Conservation (phyloP, 306 rosid genomes). For the Cucurbita moschata region DNA sequence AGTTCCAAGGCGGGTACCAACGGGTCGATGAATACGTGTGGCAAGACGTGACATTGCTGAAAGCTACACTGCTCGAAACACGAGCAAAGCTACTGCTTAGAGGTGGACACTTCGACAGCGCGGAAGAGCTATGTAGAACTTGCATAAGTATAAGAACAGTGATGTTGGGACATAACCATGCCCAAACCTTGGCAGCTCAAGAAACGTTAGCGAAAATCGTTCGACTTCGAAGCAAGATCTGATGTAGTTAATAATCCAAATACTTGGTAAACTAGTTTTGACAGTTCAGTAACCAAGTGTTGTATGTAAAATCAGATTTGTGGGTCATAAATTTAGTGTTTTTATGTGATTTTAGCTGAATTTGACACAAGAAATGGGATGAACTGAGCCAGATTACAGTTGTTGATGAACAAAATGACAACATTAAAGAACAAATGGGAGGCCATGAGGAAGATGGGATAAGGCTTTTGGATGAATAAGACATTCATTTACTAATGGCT, state of each 20-base stretch:
- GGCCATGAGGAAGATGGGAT: not conserved
- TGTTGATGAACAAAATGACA: not conserved
- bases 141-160: slow-evolving; percentile 81
- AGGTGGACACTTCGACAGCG: slow-evolving; percentile 66
- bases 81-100: slow-evolving; percentile 64
- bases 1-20: slow-evolving; percentile 34
- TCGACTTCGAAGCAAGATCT: slow-evolving; percentile 69
- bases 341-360: not conserved
- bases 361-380: not conserved
- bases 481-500: not conserved
- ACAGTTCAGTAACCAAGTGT: not conserved
- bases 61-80: slow-evolving; percentile 75
- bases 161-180: slow-evolving; percentile 79
- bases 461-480: not conserved
- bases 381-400: not conserved
- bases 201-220: slow-evolving; percentile 72
- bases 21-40: slow-evolving; percentile 73
- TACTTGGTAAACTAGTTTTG: slow-evolving; percentile 4
- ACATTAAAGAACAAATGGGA: not conserved
- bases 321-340: not conserved
- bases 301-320: not conserved
- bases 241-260: not conserved
- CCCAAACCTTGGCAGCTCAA: slow-evolving; percentile 73
- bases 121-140: slow-evolving; percentile 68
- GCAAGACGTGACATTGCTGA: slow-evolving; percentile 79